Evolutionary conservation across 2,329 filamentous ascomycete genomes (phyloP).

Genomic region (Xylariaceae sp.): DNA sequence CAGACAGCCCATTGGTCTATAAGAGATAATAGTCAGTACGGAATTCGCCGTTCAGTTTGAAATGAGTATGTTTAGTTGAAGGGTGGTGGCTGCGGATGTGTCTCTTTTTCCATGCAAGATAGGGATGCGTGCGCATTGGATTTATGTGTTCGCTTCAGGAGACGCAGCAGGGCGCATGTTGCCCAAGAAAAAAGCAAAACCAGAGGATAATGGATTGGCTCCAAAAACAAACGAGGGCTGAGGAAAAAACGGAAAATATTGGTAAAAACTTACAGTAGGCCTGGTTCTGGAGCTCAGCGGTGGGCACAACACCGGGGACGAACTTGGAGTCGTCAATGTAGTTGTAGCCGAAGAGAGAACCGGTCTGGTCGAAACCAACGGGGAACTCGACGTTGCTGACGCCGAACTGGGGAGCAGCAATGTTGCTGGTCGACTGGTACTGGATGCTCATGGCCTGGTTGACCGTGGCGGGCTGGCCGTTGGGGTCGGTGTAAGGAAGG

Average conservation of each 20-base stretch:
- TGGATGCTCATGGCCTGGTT: conserved; percentile 23
- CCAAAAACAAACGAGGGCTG: neutral
- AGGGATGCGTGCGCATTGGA: neutral
- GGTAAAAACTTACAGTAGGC: conserved; percentile 22
- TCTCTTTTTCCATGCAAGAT: neutral
- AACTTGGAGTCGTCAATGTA: conserved; percentile 31
- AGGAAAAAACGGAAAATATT: neutral
- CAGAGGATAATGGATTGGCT: neutral
- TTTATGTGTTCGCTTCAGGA: neutral
- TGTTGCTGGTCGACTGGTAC: conserved; percentile 28
- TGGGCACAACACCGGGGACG: conserved; percentile 17
- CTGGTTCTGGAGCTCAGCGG: conserved; percentile 3
- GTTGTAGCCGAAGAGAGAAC: conserved; percentile 27
- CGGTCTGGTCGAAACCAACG: conserved; percentile 31
- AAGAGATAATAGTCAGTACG: neutral
- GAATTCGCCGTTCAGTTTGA: neutral
- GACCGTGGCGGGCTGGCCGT: conserved; percentile 12
- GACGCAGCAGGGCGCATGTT: neutral
- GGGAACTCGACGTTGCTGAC: conserved; percentile 9
- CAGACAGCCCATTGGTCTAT: conserved; percentile 34
- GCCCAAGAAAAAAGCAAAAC: neutral
- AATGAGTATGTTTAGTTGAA: neutral
- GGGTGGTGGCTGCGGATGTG: neutral
- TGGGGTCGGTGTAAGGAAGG: conserved; percentile 21
- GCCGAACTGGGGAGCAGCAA: conserved; percentile 31